Base-by-base conservation (phyloP, 306 rosid species). In the Medicago arabica region DNA sequence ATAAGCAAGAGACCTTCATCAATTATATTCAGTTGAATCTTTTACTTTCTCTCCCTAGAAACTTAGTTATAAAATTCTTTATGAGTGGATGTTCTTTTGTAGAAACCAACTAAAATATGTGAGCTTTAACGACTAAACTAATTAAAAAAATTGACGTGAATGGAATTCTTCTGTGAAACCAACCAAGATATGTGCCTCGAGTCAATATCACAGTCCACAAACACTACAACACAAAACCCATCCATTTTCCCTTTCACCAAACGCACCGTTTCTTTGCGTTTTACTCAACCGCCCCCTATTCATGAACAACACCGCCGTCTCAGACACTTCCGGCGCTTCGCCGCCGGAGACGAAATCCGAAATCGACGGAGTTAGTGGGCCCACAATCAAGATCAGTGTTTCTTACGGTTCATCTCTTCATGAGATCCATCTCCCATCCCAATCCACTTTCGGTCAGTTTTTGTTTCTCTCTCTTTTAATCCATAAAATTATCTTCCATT, bases 371-470 rank as follows among this genome's bases (percentile, higher is more conserved):
- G 55, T n/a, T 40, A 66, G 61, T 18, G 86, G 76, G 38, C 74
- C 87, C 64, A 13, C 53, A 60, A 83, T 86, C 75, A 83, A 74
- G 71, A 19, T 86, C 62, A 86, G 21, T 36, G 87, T 86, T 36
- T 57, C 77, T 40, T 41, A 76, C 19, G 87, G 81, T 41, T 16
- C 83, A 19, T 74, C 81, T 63, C 85, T 61, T 50, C 87, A 86
- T 57, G 81, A 80, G 63, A 4, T 83, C 41, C 78, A 76, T 47
- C 81, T 83, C 38, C 85, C 89, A 16, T 51, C 83, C 67, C 79
- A 86, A 80, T 86, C 89, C 16, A 86, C 89, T 69, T 86, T 83
- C 67, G 73, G 87, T 86, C 3, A 15, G 51, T 73, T 63, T 63
- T 86, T 71, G 13, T 3, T 74, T 67, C 8, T 78, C 62, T 75